These are phyloP conservation scores for Trichomonascus vanleenenianus DNA, from an alignment of 805 yeast genomes.

Conservation along the genomic window DNA sequence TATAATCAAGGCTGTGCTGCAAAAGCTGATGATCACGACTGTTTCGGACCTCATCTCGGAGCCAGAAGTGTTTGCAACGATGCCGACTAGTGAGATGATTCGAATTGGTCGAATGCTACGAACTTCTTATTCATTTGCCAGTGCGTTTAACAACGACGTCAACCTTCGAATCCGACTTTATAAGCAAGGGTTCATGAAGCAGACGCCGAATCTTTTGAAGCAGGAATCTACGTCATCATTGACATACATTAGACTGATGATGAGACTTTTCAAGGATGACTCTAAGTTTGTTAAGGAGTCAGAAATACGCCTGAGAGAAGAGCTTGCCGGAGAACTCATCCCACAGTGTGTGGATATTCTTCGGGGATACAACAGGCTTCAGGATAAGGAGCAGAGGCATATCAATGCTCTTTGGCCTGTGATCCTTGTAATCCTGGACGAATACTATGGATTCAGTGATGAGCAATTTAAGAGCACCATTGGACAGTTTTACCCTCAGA, in stretches of 20 bases:
- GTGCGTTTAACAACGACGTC: constrained; percentile 80
- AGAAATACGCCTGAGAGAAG: background rate
- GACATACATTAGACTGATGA: constrained; percentile 72
- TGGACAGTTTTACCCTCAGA: constrained; percentile 23
- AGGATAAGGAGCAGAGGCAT: constrained; percentile 62
- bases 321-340: constrained; percentile 41
- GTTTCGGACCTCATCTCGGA: constrained; percentile 70
- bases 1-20: constrained; percentile 88
- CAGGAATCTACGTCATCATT: constrained; percentile 91
- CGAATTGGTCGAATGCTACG: constrained; percentile 53
- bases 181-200: constrained; percentile 87
- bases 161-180: constrained; percentile 81
- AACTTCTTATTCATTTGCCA: constrained; percentile 72
- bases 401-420: constrained; percentile 88
- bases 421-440: constrained; percentile 78
- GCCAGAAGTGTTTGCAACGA: constrained; percentile 48
- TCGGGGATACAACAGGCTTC: constrained; percentile 61
- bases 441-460: constrained; percentile 65
- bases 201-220: constrained; percentile 81
- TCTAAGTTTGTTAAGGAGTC: constrained; percentile 34
- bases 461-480: constrained; percentile 25
- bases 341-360: constrained; percentile 69
- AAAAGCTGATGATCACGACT: constrained; percentile 79
- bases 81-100: constrained; percentile 61
- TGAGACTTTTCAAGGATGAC: constrained; percentile 67